A percentile compares a stretch with the other conserved stretches of the same genome.
These are phyloP conservation scores for Lichtheimia corymbifera DNA, from an alignment of 371 early-diverging fungal species.

Conservation along the genomic window DNA sequence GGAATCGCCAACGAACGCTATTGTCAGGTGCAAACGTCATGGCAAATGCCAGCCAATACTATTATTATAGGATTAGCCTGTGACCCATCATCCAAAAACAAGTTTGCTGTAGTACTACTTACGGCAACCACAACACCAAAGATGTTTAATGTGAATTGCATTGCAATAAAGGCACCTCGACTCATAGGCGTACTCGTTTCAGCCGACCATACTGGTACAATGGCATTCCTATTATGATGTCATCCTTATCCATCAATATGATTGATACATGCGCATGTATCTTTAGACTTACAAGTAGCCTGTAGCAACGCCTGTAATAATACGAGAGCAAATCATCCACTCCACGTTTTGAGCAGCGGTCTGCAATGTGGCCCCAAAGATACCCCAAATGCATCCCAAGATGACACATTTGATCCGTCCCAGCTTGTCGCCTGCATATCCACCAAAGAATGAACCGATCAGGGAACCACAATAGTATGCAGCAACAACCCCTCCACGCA, in stretches of 20 bases:
- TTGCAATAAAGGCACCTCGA: conserved; percentile 39
- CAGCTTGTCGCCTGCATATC: conserved; percentile 27
- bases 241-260: neutral
- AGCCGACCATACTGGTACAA: conserved; percentile 51
- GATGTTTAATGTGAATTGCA: conserved; percentile 44
- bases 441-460: conserved; percentile 43
- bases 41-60: conserved; percentile 47
- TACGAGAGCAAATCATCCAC: conserved; percentile 44
- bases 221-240: conserved; percentile 27
- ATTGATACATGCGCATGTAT: neutral
- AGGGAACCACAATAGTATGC: conserved; percentile 34
- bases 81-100: neutral
- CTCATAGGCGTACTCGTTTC: conserved; percentile 42
- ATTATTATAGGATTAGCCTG: neutral
- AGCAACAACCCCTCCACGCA: conserved; percentile 44
- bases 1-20: conserved; percentile 42
- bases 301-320: conserved; percentile 50
- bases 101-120: neutral
- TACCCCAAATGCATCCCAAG: conserved; percentile 29
- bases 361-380: conserved; percentile 29
- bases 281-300: conserved; percentile 31
- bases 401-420: conserved; percentile 31
- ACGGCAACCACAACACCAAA: conserved; percentile 46
- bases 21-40: conserved; percentile 28
- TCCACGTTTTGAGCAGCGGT: conserved; percentile 28